Evolutionary conservation across 192 early-diverging fungal genomes (phyloP).

Genomic region (Dissophora ornata): DNA sequence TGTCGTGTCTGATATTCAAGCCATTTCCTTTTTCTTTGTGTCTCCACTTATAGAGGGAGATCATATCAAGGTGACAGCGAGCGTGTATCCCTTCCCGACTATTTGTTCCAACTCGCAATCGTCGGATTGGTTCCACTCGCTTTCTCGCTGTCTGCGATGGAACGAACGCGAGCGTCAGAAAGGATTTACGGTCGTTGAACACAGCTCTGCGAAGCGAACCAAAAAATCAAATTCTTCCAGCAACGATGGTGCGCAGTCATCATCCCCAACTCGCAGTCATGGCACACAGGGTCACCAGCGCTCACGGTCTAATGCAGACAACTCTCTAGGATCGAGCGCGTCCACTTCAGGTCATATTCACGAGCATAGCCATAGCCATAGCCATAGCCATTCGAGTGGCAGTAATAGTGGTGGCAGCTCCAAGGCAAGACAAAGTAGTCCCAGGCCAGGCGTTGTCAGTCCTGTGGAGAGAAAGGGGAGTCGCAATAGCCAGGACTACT

Average conservation of each 20-base stretch:
- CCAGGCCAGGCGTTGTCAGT: conserved; percentile 1
- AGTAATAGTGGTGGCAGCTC: conserved; percentile 25
- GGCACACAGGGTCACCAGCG: too few species aligned
- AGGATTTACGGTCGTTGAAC: conserved; percentile 69
- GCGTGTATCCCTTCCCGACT: conserved; percentile 88
- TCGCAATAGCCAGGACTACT: conserved; percentile 22
- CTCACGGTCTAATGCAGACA: neutral
- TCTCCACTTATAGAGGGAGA: conserved; percentile 71
- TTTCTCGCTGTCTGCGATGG: conserved; percentile 91
- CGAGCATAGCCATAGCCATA: conserved; percentile 3
- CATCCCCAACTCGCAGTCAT: too few species aligned
- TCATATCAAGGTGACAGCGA: conserved; percentile 87
- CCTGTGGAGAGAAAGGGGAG: conserved; percentile 10
- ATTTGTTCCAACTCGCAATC: conserved; percentile 79
- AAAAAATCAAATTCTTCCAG: too few species aligned
- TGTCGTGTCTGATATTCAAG: too few species aligned
- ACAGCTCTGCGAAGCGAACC: conserved; percentile 25
- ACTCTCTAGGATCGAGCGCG: conserved; percentile 1
- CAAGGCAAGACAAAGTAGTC: neutral
- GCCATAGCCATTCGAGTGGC: conserved; percentile 6
- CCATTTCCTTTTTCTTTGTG: neutral
- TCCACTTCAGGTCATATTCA: neutral
- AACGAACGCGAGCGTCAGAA: conserved; percentile 94
- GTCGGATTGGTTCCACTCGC: conserved; percentile 91
- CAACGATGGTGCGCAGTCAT: too few species aligned